phyloP scores from a whole-genome alignment of 768 basidiomycete species.

The Chiua virens region DNA sequence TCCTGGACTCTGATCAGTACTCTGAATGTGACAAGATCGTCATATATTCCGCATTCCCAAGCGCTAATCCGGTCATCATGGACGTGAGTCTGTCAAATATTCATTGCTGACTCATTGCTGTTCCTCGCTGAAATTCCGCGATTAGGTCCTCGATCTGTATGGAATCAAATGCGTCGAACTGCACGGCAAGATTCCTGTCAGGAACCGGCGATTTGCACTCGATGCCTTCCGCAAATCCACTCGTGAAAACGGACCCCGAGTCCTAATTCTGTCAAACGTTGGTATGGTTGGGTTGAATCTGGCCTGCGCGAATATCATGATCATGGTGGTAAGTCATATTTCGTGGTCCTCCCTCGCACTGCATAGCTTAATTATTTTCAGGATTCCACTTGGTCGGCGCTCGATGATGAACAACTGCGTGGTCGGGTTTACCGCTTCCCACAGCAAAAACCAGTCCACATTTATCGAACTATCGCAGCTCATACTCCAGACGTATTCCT shows the following conservation, averaged over 20 bases:
- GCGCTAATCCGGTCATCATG: neutral
- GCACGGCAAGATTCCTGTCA: neutral
- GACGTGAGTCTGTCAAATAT: neutral
- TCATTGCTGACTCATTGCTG: no score
- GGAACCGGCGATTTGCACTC: neutral
- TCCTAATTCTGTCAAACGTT: neutral
- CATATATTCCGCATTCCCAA: neutral
- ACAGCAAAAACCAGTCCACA: constrained; percentile 17
- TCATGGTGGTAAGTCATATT: neutral
- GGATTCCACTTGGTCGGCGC: constrained; percentile 1
- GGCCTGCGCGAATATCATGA: neutral
- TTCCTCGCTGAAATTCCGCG: no score
- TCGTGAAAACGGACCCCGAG: neutral
- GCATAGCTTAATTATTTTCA: neutral
- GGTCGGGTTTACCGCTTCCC: constrained; percentile 15
- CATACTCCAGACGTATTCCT: constrained; percentile 19
- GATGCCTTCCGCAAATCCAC: neutral
- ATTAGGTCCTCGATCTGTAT: no score
- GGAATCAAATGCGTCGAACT: neutral
- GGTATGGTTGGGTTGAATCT: neutral
- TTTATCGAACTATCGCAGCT: constrained; percentile 14
- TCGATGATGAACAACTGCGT: constrained; percentile 19
- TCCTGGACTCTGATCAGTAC: neutral
- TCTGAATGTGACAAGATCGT: neutral
- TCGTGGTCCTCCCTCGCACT: no score